Percentiles rank a stretch among this genome's conserved stretches.
phyloP scores from a whole-genome alignment of 2,329 filamentous ascomycete species.

The Colletotrichum camelliae region DNA sequence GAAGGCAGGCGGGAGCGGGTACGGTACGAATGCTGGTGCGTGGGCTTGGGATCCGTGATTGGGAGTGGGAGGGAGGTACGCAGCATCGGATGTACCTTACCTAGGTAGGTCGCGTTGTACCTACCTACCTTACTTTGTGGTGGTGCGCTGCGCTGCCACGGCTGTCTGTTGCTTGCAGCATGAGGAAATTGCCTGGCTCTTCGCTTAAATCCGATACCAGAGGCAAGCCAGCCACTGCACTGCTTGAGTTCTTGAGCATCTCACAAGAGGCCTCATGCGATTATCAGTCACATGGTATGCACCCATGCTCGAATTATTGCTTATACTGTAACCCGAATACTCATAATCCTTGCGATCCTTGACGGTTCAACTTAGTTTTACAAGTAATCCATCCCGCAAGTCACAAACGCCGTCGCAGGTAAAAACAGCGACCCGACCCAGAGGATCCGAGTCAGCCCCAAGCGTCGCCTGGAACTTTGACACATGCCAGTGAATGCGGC shows the following conservation, averaged over 20 bases:
- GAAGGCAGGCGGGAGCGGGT: not conserved
- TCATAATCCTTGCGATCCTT: not conserved
- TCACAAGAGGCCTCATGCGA: not conserved
- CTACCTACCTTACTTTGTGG: not conserved
- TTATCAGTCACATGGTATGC: not conserved
- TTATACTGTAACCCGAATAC: not conserved
- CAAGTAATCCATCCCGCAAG: not conserved
- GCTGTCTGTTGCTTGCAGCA: not conserved
- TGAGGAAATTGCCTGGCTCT: slow-evolving; percentile 1
- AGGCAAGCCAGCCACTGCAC: not conserved
- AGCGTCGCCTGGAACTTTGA: not conserved
- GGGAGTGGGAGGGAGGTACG: not conserved
- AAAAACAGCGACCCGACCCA: not conserved
- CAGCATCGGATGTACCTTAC: not conserved
- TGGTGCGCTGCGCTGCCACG: not conserved
- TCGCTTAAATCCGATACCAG: slow-evolving; percentile 12
- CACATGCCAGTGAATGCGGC: not conserved
- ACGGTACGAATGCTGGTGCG: not conserved
- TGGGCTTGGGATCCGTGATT: not conserved
- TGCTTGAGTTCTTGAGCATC: not conserved
- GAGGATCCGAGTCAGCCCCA: not conserved
- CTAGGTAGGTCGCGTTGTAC: not conserved
- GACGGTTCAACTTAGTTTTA: not conserved
- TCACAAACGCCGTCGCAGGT: slow-evolving; percentile 13
- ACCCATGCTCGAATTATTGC: not conserved